Evolutionary conservation across 2,329 filamentous ascomycete species (phyloP), one percentile per base, ranked within the genome.

Genomic region (Aspergillus sp.): DNA sequence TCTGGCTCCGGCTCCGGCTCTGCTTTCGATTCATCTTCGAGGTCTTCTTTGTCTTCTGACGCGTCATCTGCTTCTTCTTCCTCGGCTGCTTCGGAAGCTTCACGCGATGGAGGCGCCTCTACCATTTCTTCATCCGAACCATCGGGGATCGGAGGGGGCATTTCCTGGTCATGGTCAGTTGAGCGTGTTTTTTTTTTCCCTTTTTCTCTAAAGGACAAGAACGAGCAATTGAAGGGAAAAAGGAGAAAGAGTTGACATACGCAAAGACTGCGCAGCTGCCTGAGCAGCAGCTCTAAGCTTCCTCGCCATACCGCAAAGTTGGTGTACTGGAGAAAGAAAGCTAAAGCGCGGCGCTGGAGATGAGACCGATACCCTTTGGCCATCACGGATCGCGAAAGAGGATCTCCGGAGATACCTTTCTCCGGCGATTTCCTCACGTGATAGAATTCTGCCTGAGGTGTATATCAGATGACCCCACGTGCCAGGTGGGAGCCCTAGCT

Each of bases 111-210:
- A 13, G 61, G 59, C 5, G 57, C 64, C 53, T 71, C 69, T 8
- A 45, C 49, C 66, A 71, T 70, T 45, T 72, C 69, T 44, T 69
- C 70, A 47, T 75, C 72, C 29, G 71, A 73, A 35, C 51, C 62
- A 43, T 74, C 71, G 33, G 64, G 62, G 30, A 67, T 50, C 39
- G 62, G 60, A 48, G 68, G 66, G 19, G 39, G 62, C 65, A 52
- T 65, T 69, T 53, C 66, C 72, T 75, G 48, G 32, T 40, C 30
- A 29, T 27, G 33, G 45, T 59, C 47, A 62, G 48, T 44, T 27
- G 13, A 30, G 33, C 19, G 10, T 26, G 33, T 33, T 35, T 44
- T 11, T 47, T 26, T 31, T 26, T 31, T 33, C 29, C 27, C 5
- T 34, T 13, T 33, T 1, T 27, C 11, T 28, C 28, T 38, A 13